Evolutionary conservation across 495 filamentous ascomycete species (phyloP), one percentile per base, ranked within the genome.

Genomic region (Penicillium coprophilum): DNA sequence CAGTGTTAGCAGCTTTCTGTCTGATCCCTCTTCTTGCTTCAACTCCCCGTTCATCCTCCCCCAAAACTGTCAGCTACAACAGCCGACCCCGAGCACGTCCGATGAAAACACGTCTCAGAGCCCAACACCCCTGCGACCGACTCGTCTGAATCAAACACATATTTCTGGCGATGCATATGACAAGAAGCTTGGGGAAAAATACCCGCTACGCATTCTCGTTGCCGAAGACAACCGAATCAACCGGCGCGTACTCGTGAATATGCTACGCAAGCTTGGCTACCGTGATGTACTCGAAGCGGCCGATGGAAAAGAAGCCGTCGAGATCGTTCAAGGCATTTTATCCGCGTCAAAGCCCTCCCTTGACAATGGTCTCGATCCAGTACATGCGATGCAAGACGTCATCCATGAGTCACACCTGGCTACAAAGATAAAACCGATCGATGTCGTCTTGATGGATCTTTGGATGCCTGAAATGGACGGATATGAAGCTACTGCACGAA

Each of bases 401-500:
- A 53, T 61, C 45, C 6, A 52, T 30, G 17, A 56, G 49, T n/a
- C 39, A 30, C 43, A n/a, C 21, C 19, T 28, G n/a, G 3, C 19
- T 9, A 57, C 64, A 43, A 71, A 64, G 52, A 46, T 71, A 27
- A 79, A 75, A 51, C 61, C 73, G 6, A 83, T 91, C 56, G 82
- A 91, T 64, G 77, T 88, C 1, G 77, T 92, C 20, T 68, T 91
- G 27, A 92, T 92, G 89, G 89, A 92, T 68, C 78, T 92, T 6
- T 92, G 89, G 89, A 92, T 92, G 89, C 89, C 89, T 2, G 77
- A 83, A 54, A 88, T 91, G 83, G 89, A 92, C 62, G 89, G 89
- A 3, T 91, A 89, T 53, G 84, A 91, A 65, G 89, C 89, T 6
- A 84, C 88, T 1, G 76, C 80, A 47, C 70, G 71, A 24, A 92